Percentiles rank a stretch among this genome's conserved stretches.
Evolutionary conservation across 2,329 filamentous ascomycete genomes (phyloP).

Genomic region (Calonectria pseudoturangicola): DNA sequence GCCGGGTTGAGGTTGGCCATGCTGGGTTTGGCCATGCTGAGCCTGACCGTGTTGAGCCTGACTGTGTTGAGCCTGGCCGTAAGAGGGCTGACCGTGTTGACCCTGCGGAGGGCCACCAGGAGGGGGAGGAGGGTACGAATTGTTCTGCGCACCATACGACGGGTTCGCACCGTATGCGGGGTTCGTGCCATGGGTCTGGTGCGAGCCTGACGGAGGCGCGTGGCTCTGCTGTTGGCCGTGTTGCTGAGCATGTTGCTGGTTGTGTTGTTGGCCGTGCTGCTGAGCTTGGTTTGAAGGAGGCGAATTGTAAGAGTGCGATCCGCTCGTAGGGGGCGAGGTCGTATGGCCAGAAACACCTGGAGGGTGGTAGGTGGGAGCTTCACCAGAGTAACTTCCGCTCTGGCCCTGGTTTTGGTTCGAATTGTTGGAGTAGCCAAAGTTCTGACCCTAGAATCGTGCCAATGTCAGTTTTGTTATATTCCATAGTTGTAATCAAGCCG

Average conservation of each 20-base stretch:
- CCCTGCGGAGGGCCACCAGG: constrained; percentile 47
- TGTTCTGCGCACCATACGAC: constrained; percentile 41
- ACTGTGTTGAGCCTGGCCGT: constrained; percentile 39
- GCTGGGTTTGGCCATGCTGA: constrained; percentile 45
- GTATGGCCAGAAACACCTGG: constrained; percentile 54
- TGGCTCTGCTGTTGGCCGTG: constrained; percentile 38
- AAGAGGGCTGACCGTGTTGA: constrained; percentile 27
- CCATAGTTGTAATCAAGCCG: constrained; percentile 5
- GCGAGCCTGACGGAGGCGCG: constrained; percentile 37
- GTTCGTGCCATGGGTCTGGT: constrained; percentile 50
- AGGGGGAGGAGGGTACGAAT: constrained; percentile 53
- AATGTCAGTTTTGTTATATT: constrained; percentile 39
- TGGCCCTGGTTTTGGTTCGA: constrained; percentile 65
- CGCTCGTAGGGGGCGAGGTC: constrained; percentile 52
- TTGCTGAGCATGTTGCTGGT: constrained; percentile 41
- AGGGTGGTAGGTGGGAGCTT: constrained; percentile 71
- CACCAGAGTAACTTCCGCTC: constrained; percentile 74
- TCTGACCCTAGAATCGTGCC: constrained; percentile 65
- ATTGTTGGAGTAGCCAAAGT: constrained; percentile 79
- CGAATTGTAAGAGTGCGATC: constrained; percentile 55
- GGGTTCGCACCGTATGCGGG: constrained; percentile 46
- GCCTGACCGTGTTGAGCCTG: constrained; percentile 32
- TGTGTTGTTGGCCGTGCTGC: constrained; percentile 52
- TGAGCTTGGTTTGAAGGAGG: constrained; percentile 55
- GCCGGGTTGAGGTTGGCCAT: constrained; percentile 28